Percentiles rank a stretch among this genome's conserved stretches.
Evolutionary conservation across 495 filamentous ascomycete species (phyloP).

Genomic region (Cetradonia linearis): DNA sequence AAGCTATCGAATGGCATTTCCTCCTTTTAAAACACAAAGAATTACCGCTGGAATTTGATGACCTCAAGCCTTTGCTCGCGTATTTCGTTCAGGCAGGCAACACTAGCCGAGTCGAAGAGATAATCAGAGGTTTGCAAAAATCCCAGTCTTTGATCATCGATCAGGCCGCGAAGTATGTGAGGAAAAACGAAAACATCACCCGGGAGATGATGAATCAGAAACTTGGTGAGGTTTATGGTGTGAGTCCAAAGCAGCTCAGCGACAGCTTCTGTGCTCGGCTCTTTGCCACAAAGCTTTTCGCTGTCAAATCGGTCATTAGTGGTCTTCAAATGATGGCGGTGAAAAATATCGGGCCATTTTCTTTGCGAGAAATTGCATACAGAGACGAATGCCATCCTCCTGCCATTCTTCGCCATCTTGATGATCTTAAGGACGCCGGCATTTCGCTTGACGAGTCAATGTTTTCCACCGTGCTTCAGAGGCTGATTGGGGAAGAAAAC

Average conservation of each 20-base stretch:
- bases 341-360: constrained; percentile 56
- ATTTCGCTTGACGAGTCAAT: constrained; percentile 50
- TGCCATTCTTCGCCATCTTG: constrained; percentile 45
- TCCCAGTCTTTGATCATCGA: constrained; percentile 23
- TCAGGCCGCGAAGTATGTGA: constrained; percentile 13
- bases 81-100: constrained; percentile 32
- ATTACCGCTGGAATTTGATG: constrained; percentile 33
- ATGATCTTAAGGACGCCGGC: constrained; percentile 43
- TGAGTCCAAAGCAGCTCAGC: constrained; percentile 41
- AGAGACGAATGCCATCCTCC: constrained; percentile 42
- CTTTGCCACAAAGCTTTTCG: constrained; percentile 60
- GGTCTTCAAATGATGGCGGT: constrained; percentile 55
- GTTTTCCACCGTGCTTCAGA: constrained; percentile 49
- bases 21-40: constrained; percentile 42
- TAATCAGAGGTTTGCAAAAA: constrained; percentile 23
- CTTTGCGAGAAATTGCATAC: constrained; percentile 59
- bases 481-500: constrained; percentile 46
- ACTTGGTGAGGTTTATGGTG: constrained; percentile 36
- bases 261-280: constrained; percentile 60
- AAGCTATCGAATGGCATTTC: constrained; percentile 52
- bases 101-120: constrained; percentile 8
- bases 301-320: constrained; percentile 53
- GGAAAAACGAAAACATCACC: constrained; percentile 20
- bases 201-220: constrained; percentile 36
- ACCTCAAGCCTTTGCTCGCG: constrained; percentile 36